phyloP scores from a whole-genome alignment of 306 rosid genomes.

The Cucurbita ficifolia region DNA sequence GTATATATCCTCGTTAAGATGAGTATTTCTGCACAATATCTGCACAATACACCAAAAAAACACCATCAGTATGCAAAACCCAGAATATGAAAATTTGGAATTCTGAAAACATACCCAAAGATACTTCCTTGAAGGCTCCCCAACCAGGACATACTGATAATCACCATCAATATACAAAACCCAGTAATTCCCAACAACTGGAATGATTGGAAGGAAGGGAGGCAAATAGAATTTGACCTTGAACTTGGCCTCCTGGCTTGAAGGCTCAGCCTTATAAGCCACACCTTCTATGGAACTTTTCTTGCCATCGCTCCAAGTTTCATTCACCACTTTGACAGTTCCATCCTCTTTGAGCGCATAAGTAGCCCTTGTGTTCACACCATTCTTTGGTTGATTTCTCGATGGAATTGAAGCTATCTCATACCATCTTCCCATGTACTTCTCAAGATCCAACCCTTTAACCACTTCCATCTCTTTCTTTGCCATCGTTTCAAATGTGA shows the following conservation, averaged over 20 bases:
- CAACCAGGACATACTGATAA: conserved; percentile 56
- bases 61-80: not conserved
- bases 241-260: conserved; percentile 69
- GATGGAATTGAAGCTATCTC: conserved; percentile 87
- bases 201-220: conserved; percentile 69
- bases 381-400: conserved; percentile 45
- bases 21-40: conserved; percentile 51
- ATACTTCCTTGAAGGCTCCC: conserved; percentile 54
- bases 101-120: conserved; percentile 55
- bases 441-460: conserved; percentile 36
- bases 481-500: conserved; percentile 17
- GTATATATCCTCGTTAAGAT: conserved; percentile 45
- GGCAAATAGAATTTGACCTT: conserved; percentile 77
- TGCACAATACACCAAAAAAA: conserved; percentile 1
- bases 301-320: conserved; percentile 63
- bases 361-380: conserved; percentile 66
- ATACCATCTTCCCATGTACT: conserved; percentile 93
- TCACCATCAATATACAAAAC: conserved; percentile 56
- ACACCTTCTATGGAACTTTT: conserved; percentile 45
- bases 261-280: conserved; percentile 62
- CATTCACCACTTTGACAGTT: conserved; percentile 59
- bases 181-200: conserved; percentile 82
- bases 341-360: conserved; percentile 59
- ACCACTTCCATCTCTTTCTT: conserved; percentile 55
- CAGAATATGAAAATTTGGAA: not conserved